Conservation (phyloP, 495 filamentous ascomycete species). For the Xylaria cubensis region DNA sequence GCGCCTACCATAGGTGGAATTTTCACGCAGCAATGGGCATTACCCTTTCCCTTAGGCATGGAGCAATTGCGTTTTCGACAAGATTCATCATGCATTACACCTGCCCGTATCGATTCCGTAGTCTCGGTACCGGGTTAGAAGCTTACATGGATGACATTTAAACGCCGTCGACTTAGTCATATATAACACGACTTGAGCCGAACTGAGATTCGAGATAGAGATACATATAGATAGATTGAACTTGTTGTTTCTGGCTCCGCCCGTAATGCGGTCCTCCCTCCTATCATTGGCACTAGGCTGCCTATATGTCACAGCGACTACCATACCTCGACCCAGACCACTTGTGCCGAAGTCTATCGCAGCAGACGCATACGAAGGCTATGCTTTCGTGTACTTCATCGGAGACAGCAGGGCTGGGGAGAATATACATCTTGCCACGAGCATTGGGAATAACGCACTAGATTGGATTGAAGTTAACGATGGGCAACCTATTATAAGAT, state of each 20-base stretch:
- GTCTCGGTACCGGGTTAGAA: neutral
- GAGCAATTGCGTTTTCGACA: neutral
- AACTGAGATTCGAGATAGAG: neutral
- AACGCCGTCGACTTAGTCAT: neutral
- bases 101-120: neutral
- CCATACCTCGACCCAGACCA: constrained; percentile 19
- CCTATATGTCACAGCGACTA: neutral
- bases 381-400: constrained; percentile 34
- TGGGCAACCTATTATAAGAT: constrained; percentile 28
- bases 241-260: too few species aligned
- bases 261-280: constrained; percentile 1
- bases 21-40: neutral
- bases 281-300: neutral
- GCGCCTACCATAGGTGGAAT: neutral
- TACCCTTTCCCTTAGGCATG: neutral
- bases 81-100: neutral
- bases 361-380: constrained; percentile 30
- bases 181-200: neutral
- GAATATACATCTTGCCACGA: constrained; percentile 33
- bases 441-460: constrained; percentile 36
- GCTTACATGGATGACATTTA: neutral
- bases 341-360: constrained; percentile 9
- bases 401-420: constrained; percentile 28
- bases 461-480: constrained; percentile 31
- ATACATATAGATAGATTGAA: too few species aligned